These are phyloP conservation scores for Scheffersomyces stambukii DNA, from an alignment of 1,139 yeast species.

Conservation along the genomic window DNA sequence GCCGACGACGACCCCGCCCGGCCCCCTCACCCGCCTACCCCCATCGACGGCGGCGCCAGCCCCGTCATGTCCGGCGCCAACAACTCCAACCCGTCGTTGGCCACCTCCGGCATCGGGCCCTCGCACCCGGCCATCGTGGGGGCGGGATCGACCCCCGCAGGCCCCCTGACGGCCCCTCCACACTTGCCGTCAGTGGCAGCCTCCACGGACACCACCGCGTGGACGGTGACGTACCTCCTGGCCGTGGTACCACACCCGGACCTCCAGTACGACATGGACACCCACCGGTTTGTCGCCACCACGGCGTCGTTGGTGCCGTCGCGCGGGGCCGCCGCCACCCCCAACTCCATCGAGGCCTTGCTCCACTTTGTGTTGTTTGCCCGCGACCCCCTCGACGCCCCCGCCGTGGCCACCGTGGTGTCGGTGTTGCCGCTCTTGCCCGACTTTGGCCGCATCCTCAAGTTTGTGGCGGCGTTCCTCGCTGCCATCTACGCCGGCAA, in stretches of 20 bases:
- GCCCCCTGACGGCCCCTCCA: conserved; percentile 4
- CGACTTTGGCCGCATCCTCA: conserved; percentile 50
- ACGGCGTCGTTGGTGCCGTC: conserved; percentile 1
- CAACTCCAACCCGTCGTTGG: conserved; percentile 1
- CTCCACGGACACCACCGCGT: conserved; percentile 12
- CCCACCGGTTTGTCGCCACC: conserved; percentile 32
- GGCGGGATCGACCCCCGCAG: not conserved
- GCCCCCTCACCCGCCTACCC: not conserved
- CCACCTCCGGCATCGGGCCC: conserved; percentile 1
- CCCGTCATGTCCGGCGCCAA: not conserved
- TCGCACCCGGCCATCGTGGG: not conserved
- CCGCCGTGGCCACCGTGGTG: conserved; percentile 43
- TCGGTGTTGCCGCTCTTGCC: conserved; percentile 64
- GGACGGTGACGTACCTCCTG: conserved; percentile 20
- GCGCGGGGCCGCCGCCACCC: not conserved
- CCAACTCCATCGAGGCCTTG: conserved; percentile 55
- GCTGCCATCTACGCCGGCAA: conserved; percentile 17
- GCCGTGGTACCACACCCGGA: conserved; percentile 61
- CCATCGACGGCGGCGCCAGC: not conserved
- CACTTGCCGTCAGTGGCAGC: conserved; percentile 2
- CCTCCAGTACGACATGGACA: conserved; percentile 47
- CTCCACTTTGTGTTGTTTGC: conserved; percentile 68
- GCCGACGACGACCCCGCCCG: conserved; percentile 1
- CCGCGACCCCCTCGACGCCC: conserved; percentile 12
- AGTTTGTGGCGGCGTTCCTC: conserved; percentile 25